phyloP scores from a whole-genome alignment of 1,284 basidiomycete species.

The Heterobasidion occidentale region DNA sequence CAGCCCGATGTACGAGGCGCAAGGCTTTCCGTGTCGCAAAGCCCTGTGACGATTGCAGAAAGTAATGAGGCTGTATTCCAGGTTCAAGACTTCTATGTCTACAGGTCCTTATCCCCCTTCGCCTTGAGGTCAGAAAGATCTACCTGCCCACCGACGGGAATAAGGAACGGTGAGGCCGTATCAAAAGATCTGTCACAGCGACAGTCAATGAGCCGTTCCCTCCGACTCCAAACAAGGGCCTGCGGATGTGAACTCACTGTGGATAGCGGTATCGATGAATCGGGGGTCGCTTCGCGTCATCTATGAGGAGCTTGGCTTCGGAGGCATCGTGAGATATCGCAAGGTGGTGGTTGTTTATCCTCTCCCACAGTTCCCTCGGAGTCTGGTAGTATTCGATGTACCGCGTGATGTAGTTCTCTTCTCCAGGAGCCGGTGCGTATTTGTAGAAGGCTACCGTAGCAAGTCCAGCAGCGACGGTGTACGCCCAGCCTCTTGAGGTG shows the following conservation, averaged over 20 bases:
- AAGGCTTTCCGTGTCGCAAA: background rate
- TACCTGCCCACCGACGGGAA: constrained; percentile 38
- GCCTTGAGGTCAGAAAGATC: constrained; percentile 36
- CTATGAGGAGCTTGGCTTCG: constrained; percentile 36
- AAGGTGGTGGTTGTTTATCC: constrained; percentile 49
- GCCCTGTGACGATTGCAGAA: too few relatives aligned
- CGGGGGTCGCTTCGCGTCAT: constrained; percentile 40
- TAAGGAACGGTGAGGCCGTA: constrained; percentile 40
- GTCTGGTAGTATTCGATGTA: constrained; percentile 51
- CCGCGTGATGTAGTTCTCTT: constrained; percentile 53
- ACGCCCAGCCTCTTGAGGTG: constrained; percentile 54
- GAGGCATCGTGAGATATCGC: constrained; percentile 36
- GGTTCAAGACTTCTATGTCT: constrained; percentile 1
- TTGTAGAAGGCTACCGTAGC: constrained; percentile 51
- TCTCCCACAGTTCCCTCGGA: constrained; percentile 41
- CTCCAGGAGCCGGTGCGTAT: constrained; percentile 50
- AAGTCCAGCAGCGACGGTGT: constrained; percentile 39
- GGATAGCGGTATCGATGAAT: constrained; percentile 60
- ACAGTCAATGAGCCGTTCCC: background rate
- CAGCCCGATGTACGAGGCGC: too few relatives aligned
- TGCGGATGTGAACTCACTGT: constrained; percentile 44
- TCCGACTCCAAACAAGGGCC: background rate
- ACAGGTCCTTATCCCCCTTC: constrained; percentile 28
- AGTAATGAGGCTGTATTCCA: background rate
- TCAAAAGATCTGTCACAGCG: constrained; percentile 31